phyloP scores from a whole-genome alignment of 2,329 filamentous ascomycete species.

The Cladosporium sp. region DNA sequence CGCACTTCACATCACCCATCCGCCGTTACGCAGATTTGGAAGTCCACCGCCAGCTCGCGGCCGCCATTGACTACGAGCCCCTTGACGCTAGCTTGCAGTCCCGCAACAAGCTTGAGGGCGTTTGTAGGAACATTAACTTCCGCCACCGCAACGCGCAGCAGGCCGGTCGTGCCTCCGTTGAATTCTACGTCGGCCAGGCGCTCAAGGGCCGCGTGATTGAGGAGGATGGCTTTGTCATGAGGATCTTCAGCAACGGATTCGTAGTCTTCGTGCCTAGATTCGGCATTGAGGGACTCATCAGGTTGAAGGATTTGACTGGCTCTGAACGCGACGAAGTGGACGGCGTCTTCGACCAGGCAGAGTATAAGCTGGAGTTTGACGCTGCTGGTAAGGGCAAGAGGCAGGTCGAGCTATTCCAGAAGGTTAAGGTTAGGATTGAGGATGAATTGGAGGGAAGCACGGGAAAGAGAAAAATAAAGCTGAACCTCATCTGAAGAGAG shows the following conservation, averaged over 20 bases:
- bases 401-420: conserved; percentile 81
- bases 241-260: conserved; percentile 94
- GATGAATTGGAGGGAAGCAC: conserved; percentile 92
- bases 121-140: conserved; percentile 98
- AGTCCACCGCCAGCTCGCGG: conserved; percentile 88
- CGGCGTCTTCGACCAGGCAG: conserved; percentile 78
- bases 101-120: conserved; percentile 78
- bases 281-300: conserved; percentile 88
- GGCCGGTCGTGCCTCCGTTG: conserved; percentile 87
- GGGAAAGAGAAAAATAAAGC: conserved; percentile 88
- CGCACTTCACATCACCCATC: conserved; percentile 75
- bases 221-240: conserved; percentile 94
- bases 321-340: conserved; percentile 62
- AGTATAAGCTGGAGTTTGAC: conserved; percentile 67
- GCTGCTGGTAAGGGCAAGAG: conserved; percentile 41
- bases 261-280: conserved; percentile 95
- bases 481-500: conserved; percentile 47
- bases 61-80: conserved; percentile 87
- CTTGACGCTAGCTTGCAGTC: conserved; percentile 78
- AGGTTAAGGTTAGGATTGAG: conserved; percentile 80
- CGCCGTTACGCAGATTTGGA: conserved; percentile 96
- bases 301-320: conserved; percentile 71
- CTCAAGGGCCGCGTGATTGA: conserved; percentile 72
- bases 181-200: conserved; percentile 97
- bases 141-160: conserved; percentile 96